phyloP scores from a whole-genome alignment of 108 stramenopile species.

The Stephanodiscus minutulus region DNA sequence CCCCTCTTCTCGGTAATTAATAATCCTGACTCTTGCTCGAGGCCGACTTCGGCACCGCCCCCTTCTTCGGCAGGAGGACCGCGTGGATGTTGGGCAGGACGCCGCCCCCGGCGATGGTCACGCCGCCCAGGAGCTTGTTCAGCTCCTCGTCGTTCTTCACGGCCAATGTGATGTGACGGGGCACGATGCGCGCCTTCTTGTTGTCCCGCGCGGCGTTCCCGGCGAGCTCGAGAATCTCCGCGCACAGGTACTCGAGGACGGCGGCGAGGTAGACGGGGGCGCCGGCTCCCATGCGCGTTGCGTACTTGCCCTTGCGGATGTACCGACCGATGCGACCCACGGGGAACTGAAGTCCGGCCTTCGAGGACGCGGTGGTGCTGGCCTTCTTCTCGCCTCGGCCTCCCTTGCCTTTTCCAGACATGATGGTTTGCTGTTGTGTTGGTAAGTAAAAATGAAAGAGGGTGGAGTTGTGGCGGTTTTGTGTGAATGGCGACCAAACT shows the following conservation, averaged over 20 bases:
- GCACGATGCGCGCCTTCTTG: constrained; percentile 95
- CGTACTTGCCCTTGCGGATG: constrained; percentile 95
- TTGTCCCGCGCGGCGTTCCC: constrained; percentile 97
- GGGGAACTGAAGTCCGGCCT: constrained; percentile 96
- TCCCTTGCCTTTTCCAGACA: constrained; percentile 51
- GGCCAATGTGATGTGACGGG: constrained; percentile 17
- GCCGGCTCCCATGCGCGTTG: constrained; percentile 91
- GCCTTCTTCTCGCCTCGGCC: constrained; percentile 80
- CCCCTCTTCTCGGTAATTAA: too few relatives aligned
- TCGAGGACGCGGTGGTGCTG: constrained; percentile 79
- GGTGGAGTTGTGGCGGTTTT: too few relatives aligned
- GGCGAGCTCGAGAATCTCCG: constrained; percentile 93
- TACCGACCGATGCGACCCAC: constrained; percentile 94
- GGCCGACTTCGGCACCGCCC: too few relatives aligned
- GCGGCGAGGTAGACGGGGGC: constrained; percentile 88
- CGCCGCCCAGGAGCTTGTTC: constrained; percentile 67
- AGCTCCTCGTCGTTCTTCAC: neutral
- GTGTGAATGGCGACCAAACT: too few relatives aligned
- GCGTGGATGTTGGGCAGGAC: constrained; percentile 95
- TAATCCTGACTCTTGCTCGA: too few relatives aligned
- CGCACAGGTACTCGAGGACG: constrained; percentile 66
- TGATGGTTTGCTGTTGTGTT: too few relatives aligned
- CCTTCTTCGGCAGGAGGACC: constrained; percentile 61
- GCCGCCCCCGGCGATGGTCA: constrained; percentile 91
- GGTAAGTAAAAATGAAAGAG: too few relatives aligned